These are phyloP conservation scores for Seminavis robusta DNA, from an alignment of 108 stramenopile genomes.

Conservation along the genomic window DNA sequence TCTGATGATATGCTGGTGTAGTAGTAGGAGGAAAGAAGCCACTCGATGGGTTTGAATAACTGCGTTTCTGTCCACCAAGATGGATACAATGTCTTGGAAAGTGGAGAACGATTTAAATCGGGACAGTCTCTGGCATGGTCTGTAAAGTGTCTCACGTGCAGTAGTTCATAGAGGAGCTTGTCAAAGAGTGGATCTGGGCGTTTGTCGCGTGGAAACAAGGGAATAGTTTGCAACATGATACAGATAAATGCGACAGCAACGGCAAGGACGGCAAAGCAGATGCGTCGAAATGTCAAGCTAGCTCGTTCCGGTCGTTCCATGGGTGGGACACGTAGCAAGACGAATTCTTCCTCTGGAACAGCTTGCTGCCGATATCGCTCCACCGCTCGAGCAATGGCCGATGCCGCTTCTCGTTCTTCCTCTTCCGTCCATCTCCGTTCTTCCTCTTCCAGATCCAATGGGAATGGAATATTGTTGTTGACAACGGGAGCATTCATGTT, in stretches of 20 bases:
- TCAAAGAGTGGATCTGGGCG: slow-evolving; percentile 5
- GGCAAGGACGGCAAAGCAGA: slow-evolving; percentile 34
- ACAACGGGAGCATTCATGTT: not conserved
- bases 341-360: slow-evolving; percentile 24
- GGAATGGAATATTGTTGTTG: not conserved
- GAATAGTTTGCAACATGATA: slow-evolving; percentile 33
- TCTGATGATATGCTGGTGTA: too few species aligned
- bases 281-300: slow-evolving; percentile 36
- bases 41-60: not conserved
- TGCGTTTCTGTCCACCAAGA: not conserved
- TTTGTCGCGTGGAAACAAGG: slow-evolving; percentile 7
- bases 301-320: slow-evolving; percentile 5
- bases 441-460: slow-evolving; percentile 9
- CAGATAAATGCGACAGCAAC: slow-evolving; percentile 34
- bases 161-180: slow-evolving; percentile 17
- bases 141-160: slow-evolving; percentile 14
- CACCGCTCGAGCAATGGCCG: slow-evolving; percentile 6
- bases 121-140: slow-evolving; percentile 22
- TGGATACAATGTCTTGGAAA: not conserved
- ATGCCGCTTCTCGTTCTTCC: slow-evolving; percentile 14
- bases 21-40: not conserved
- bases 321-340: slow-evolving; percentile 19
- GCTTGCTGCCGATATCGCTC: slow-evolving; percentile 2
- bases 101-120: slow-evolving; percentile 7
- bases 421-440: slow-evolving; percentile 12